Conservation (phyloP, 2,329 filamentous ascomycete species). For the Lachnellula subtilissima region DNA sequence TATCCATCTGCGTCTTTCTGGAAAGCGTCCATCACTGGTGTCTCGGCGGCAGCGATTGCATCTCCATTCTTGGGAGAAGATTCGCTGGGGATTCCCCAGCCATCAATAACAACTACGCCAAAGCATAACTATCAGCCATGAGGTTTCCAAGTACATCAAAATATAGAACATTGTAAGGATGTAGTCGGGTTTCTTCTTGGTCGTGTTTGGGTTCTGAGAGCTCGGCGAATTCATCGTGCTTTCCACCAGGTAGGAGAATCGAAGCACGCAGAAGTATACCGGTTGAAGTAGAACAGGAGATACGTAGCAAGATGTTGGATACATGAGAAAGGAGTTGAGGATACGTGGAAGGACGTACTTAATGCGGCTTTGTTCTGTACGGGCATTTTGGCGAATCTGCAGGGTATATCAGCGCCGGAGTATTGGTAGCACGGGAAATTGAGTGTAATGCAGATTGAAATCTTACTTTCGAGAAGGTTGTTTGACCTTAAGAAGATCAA, state of each 20-base stretch:
- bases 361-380: constrained; percentile 67
- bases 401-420: constrained; percentile 16
- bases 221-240: constrained; percentile 5
- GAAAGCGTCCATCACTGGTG: constrained; percentile 91
- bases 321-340: constrained; percentile 12
- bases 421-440: constrained; percentile 1
- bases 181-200: constrained; percentile 26
- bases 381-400: constrained; percentile 47
- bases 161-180: constrained; percentile 47
- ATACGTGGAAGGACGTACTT: constrained; percentile 45
- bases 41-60: constrained; percentile 89
- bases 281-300: neutral
- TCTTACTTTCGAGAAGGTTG: too few relatives aligned
- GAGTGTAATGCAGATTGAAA: neutral
- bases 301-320: neutral
- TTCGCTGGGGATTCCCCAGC: constrained; percentile 85
- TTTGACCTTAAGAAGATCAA: neutral
- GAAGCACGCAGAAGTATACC: neutral
- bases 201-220: neutral
- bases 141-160: constrained; percentile 52
- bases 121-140: constrained; percentile 55
- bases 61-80: constrained; percentile 83
- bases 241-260: neutral
- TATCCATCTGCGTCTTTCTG: constrained; percentile 77
- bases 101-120: constrained; percentile 89